A percentile compares a stretch with the other conserved stretches of the same genome.
Evolutionary conservation across 1,284 basidiomycete genomes (phyloP).

Genomic region (Puccinia polysora): DNA sequence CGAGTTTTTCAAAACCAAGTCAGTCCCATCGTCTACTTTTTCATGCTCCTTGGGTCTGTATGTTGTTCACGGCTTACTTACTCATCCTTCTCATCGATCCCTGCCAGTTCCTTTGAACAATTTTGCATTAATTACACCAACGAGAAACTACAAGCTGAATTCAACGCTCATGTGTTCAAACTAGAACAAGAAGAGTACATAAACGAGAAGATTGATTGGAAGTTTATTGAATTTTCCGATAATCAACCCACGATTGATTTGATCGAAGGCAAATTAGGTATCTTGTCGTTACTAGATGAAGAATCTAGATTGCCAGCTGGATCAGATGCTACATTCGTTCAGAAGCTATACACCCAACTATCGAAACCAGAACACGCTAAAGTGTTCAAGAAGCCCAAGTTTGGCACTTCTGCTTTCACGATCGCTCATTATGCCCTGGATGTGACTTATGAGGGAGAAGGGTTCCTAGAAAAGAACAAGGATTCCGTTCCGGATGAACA

Average conservation of each 20-base stretch:
- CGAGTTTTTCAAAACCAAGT: constrained; percentile 51
- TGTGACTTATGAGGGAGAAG: constrained; percentile 96
- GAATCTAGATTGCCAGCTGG: constrained; percentile 95
- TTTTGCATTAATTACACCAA: constrained; percentile 99
- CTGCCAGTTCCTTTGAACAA: constrained; percentile 97
- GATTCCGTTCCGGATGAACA: constrained; percentile 99
- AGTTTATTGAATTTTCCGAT: constrained; percentile 96
- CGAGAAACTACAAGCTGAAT: constrained; percentile 64
- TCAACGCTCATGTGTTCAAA: constrained; percentile 55
- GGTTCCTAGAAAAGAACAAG: constrained; percentile 97
- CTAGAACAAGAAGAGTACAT: constrained; percentile 99
- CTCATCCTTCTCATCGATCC: no score
- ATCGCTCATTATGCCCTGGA: constrained; percentile 97
- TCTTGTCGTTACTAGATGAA: constrained; percentile 90
- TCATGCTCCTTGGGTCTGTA: neutral
- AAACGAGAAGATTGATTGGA: constrained; percentile 98
- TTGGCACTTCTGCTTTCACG: constrained; percentile 93
- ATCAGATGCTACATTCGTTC: constrained; percentile 85
- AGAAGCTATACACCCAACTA: constrained; percentile 86
- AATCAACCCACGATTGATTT: constrained; percentile 98
- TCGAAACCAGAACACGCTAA: constrained; percentile 76
- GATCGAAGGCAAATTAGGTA: constrained; percentile 94
- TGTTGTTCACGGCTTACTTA: no score
- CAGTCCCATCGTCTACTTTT: constrained; percentile 13
- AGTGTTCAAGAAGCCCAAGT: constrained; percentile 96